Base-by-base conservation (phyloP, 148 eudicot genomes). In the Talinum fruticosum region DNA sequence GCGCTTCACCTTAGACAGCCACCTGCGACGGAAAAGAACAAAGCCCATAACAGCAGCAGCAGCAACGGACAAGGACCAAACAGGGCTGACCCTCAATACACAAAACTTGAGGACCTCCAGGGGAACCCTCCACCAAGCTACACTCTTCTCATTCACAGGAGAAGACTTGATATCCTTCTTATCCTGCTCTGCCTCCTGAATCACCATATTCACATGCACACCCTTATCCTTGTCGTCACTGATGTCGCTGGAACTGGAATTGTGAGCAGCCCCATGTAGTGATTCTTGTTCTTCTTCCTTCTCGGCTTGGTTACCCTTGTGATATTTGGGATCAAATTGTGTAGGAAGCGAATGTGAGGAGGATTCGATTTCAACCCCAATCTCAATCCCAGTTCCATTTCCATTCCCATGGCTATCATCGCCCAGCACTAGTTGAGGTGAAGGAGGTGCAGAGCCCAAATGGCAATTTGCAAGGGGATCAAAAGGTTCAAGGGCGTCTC, bases 81-180 rank as follows among this genome's bases (percentile, higher is more conserved):
- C 79, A 0, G 98, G 98, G 35, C 85, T 89, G 45, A 86, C 92
- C 88, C 88, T 89, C 51, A 87, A 77, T 66, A 88, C 88, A 83
- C 91, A 92, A 68, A 83, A 90, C 72, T 66, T 92, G 77, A 94
- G 69, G 44, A 94, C 78, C 79, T 92, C 96, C 71, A 92, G 33
- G 6, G 98, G 98, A 79, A 89, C 82, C 84, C 84, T 94, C 98
- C 98, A 92, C 98, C 98, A 94, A 61, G 83, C 90, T 16, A 75
- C 82, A 33, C 51, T 75, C 71, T 57, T 75, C 16, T 66, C 80
- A 26, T 34, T 53, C 15, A 45, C 69, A 33, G 71, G 61, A 64
- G 35, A 12, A 49, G 16, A 26, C 71, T 76, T 79, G 34, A 24
- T 57, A 19, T 14, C 23, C 72, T 5, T 23, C 24, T 72, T 53